Evolutionary conservation across 2,329 filamentous ascomycete genomes (phyloP), one percentile per base, ranked within the genome.

Genomic region (Coniochaeta hoffmannii): DNA sequence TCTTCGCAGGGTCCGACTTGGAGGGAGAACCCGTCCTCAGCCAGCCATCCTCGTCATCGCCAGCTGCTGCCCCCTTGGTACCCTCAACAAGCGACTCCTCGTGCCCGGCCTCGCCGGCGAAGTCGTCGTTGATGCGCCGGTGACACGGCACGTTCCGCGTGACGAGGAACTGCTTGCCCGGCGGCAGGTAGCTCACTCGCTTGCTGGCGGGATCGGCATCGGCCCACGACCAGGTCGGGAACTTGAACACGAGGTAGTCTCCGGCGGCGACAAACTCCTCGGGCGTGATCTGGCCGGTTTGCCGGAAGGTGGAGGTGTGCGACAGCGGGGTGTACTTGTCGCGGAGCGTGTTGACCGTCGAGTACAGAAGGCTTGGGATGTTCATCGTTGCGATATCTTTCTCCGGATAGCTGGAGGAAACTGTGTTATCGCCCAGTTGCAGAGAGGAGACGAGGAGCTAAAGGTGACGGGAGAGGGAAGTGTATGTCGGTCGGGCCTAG

Each of bases 181-280:
- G 74, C 1, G 94, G 94, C 4, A 99, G 83, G 68, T 96, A 89
- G 61, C 78, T 76, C 55, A 89, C 89, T 60, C 91, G 87, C 70
- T 90, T 89, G 59, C 83, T 80, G 1, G 86, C 82, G n/a, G 86
- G 84, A 55, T 93, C 89, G 62, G 93, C 92, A 65, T 94, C 90
- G 61, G 88, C 86, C 94, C 94, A 99, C 52, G 90, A 88, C 94
- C 94, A 99, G 57, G 93, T 96, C 9, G 93, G 94, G 74, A 99
- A 99, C 77, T 97, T 97, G 85, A 95, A 96, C 67, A 96, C 92
- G 35, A 99, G 85, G 71, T 97, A 99, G 76, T 99, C 94, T 64
- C 94, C 94, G 3, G 94, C 94, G 4, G 89, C 87, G 53, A 97
- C 80, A 72, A 99, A 99, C 79, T 99, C 94, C 68, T 97, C 93